Conservation (phyloP, 257 asterid genomes). For the Gynochthodes officinalis region DNA sequence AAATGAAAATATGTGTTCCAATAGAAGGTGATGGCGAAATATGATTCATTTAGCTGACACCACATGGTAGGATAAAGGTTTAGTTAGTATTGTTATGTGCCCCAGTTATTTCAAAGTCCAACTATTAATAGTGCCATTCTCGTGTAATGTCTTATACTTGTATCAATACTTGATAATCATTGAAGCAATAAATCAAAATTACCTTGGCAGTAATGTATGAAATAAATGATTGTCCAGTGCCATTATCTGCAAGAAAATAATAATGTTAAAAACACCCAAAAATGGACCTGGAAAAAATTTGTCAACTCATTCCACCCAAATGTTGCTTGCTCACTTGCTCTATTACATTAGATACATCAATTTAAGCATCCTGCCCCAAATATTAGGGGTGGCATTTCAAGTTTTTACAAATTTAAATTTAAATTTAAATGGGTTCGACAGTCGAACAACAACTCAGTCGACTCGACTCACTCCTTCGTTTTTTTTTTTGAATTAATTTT, state of each 20-base stretch:
- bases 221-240: constrained; percentile 78
- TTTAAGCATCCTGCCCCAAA: background rate
- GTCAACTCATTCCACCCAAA: background rate
- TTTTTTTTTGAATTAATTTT: too few species aligned
- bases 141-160: constrained; percentile 3
- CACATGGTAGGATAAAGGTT: too few species aligned
- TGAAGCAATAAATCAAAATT: constrained; percentile 24
- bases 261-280: background rate
- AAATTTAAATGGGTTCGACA: too few species aligned
- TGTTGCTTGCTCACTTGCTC: background rate
- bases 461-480: too few species aligned
- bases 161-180: background rate
- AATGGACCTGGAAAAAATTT: background rate
- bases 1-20: too few species aligned
- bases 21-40: too few species aligned
- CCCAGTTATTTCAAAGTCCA: background rate
- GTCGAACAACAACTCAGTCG: too few species aligned
- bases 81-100: too few species aligned
- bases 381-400: too few species aligned
- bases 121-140: background rate
- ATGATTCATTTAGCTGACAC: too few species aligned
- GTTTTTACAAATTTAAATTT: too few species aligned
- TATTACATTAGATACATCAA: background rate
- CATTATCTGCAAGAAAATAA: constrained; percentile 62
- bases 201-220: constrained; percentile 96